Base-by-base conservation (phyloP, 2,329 filamentous ascomycete genomes). In the Dothideomycetes sp. region DNA sequence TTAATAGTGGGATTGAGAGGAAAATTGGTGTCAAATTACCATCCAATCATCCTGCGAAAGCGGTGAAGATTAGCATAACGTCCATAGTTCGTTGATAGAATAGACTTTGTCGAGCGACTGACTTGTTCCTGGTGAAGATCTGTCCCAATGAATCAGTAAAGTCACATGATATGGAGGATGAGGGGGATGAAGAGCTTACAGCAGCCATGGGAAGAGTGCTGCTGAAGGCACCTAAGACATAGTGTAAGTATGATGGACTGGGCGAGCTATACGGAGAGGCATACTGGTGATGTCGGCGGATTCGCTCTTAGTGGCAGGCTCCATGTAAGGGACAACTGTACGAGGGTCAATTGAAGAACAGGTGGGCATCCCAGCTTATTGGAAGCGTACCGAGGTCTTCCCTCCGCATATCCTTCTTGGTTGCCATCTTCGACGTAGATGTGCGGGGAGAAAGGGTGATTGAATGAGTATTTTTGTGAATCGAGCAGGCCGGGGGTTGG, bases 121-220 rank as follows among this genome's bases (percentile, higher is more conserved):
- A 91, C 73, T 84, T 83, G 66, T 94, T 94, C 50, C 87, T 75
- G 52, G 83, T 91, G 59, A 94, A 91, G 73, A 94, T 93, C 73
- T 78, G 47, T 44, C 41, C 38, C 31, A 47, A 31, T 36, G 49
- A 51, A 48, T 56, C 45, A 59, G 53, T 52, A 37, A 40, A 47
- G 49, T 52, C 45, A 43, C 33, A 31, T 45, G 35, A 34, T 15
- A 19, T 49, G 45, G 38, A 37, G 37, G 9, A 35, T 45, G 34
- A 34, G 37, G 33, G 45, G 36, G 22, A 33, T 40, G 38, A 37
- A 30, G 5, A n/a, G 68, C 69, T 60, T 66, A 79, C 75, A 47
- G 88, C 88, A 43, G 85, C 87, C 89, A 95, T 95, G 43, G 89
- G 89, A 56, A 96, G 70, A 27, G 88, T 93, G 56, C 81, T 89